Conservation (phyloP, 768 basidiomycete species). For the Suillus subaureus region DNA sequence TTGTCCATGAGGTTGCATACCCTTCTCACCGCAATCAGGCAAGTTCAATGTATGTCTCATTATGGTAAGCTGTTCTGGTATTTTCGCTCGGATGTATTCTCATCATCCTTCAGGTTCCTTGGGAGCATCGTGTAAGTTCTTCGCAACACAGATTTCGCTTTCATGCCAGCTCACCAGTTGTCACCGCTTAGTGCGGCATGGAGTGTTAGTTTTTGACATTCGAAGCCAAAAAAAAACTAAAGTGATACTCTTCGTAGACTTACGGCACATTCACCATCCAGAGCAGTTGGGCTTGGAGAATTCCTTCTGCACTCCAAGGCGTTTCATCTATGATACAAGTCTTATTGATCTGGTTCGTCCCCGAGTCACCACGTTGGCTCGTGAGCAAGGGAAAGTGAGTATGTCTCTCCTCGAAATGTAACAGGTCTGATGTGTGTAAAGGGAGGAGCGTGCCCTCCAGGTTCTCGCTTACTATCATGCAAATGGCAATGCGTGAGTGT, state of each 20-base stretch:
- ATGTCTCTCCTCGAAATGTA: background rate
- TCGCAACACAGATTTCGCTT: background rate
- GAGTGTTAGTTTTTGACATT: constrained; percentile 36
- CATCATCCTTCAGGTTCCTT: constrained; percentile 32
- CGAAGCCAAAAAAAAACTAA: background rate
- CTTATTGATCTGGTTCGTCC: no score
- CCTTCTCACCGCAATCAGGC: constrained; percentile 48
- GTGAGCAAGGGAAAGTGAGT: no score
- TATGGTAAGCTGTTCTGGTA: constrained; percentile 36
- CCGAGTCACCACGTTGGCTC: no score
- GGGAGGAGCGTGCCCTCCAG: constrained; percentile 36
- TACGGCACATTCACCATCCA: constrained; percentile 19
- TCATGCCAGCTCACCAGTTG: background rate
- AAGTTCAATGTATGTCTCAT: constrained; percentile 46
- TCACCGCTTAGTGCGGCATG: constrained; percentile 56
- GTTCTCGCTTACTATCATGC: constrained; percentile 45
- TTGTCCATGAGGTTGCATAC: constrained; percentile 39
- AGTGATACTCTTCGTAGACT: constrained; percentile 10
- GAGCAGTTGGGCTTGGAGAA: constrained; percentile 21
- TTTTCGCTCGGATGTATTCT: constrained; percentile 5
- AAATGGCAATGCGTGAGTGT: constrained; percentile 40
- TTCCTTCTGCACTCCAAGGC: constrained; percentile 20
- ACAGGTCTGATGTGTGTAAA: constrained; percentile 7
- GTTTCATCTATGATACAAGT: constrained; percentile 1
- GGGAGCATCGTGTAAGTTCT: constrained; percentile 36